Conservation (phyloP, 257 asterid genomes). For the Plantago elongata region DNA sequence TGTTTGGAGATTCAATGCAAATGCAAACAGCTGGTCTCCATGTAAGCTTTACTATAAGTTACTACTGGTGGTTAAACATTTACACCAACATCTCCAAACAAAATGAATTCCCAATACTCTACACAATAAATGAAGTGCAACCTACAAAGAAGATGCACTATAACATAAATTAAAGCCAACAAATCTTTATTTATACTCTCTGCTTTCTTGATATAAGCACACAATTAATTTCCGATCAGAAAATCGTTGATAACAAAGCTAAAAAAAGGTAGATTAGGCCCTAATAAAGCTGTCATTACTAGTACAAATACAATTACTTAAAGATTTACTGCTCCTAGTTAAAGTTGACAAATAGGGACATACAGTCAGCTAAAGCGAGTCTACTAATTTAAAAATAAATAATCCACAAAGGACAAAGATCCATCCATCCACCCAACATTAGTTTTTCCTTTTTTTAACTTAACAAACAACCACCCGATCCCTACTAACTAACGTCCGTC, state of each 20-base stretch:
- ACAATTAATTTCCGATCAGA: constrained; percentile 6
- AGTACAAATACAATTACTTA: constrained; percentile 14
- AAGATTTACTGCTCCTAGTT: constrained; percentile 26
- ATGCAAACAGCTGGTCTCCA: too few species aligned
- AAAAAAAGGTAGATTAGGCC: constrained; percentile 16
- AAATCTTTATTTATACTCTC: neutral
- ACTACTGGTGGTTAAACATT: too few species aligned
- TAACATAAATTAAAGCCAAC: neutral
- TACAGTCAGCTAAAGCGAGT: constrained; percentile 33
- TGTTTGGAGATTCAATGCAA: too few species aligned
- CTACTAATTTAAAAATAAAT: constrained; percentile 28
- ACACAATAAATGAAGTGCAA: too few species aligned
- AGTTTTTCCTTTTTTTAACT: neutral
- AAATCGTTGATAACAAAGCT: neutral
- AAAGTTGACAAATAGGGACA: constrained; percentile 30
- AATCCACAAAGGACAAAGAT: constrained; percentile 6
- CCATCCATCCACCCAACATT: too few species aligned
- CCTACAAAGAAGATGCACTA: neutral
- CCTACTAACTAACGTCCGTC: constrained; percentile 60
- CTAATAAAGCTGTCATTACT: constrained; percentile 18
- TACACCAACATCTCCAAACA: too few species aligned
- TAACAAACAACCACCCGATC: neutral
- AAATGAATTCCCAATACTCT: too few species aligned
- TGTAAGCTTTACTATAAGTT: too few species aligned
- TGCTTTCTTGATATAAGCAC: constrained; percentile 4